A percentile compares a stretch with the other conserved stretches of the same genome.
These are phyloP conservation scores for Colletotrichum horii DNA, from an alignment of 2,329 filamentous ascomycete species.

Conservation along the genomic window DNA sequence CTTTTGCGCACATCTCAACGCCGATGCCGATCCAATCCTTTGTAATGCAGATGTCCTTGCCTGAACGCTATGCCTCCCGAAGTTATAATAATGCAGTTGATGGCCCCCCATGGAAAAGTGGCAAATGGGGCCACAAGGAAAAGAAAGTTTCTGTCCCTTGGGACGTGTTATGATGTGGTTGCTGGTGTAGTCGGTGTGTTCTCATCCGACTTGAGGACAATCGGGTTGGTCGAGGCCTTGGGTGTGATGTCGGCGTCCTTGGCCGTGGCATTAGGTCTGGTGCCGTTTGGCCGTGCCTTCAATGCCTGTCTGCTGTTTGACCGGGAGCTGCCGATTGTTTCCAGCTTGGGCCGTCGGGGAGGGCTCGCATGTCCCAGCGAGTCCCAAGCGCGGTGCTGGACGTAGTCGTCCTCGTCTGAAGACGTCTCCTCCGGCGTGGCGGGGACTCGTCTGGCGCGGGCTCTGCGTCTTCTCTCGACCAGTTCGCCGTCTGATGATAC, in stretches of 20 bases:
- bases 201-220: background rate
- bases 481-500: constrained; percentile 22
- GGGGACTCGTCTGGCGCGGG: background rate
- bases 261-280: background rate
- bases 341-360: constrained; percentile 48
- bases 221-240: constrained; percentile 16
- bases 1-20: constrained; percentile 14
- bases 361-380: constrained; percentile 32
- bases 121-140: background rate
- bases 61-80: constrained; percentile 19
- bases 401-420: constrained; percentile 32
- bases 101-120: background rate
- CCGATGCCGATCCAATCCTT: background rate
- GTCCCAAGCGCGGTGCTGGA: constrained; percentile 24
- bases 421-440: constrained; percentile 32
- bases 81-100: constrained; percentile 10
- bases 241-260: constrained; percentile 18
- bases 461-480: constrained; percentile 15
- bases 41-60: constrained; percentile 12
- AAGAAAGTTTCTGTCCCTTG: background rate
- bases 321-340: constrained; percentile 52
- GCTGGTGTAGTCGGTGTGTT: background rate
- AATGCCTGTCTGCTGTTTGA: constrained; percentile 31
- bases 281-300: constrained; percentile 26
- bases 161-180: background rate